Conservation (phyloP, 129 eudicot species). For the Escallonia herrerae region DNA sequence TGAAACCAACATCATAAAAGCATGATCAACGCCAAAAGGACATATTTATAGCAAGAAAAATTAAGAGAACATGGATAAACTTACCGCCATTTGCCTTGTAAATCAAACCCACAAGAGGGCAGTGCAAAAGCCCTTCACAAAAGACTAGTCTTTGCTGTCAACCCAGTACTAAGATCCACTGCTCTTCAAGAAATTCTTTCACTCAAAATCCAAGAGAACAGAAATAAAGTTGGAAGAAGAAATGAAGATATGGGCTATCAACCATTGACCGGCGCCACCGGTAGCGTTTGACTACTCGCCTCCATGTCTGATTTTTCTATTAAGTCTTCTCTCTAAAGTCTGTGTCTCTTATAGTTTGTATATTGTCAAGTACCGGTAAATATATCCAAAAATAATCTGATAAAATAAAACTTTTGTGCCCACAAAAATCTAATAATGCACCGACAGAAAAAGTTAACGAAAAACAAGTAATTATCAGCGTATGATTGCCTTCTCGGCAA, state of each 20-base stretch:
- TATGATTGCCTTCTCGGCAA: too few relatives aligned
- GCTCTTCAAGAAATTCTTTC: neutral
- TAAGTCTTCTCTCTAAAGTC: neutral
- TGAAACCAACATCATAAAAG: too few relatives aligned
- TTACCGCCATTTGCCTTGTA: neutral
- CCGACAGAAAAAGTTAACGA: too few relatives aligned
- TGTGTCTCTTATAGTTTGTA: neutral
- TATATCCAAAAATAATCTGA: too few relatives aligned
- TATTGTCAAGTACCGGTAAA: neutral
- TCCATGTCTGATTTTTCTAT: slow-evolving; percentile 1
- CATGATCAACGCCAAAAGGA: neutral
- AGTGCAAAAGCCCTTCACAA: neutral
- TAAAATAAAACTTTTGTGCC: too few relatives aligned
- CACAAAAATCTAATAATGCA: too few relatives aligned
- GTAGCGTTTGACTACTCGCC: slow-evolving; percentile 58
- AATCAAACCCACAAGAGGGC: neutral
- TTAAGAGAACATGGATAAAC: neutral
- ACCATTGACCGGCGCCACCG: slow-evolving; percentile 76
- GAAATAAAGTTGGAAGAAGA: slow-evolving; percentile 1
- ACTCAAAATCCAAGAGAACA: neutral
- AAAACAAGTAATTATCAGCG: too few relatives aligned
- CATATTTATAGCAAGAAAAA: neutral
- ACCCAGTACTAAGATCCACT: neutral
- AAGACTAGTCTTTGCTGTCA: neutral
- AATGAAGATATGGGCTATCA: slow-evolving; percentile 31